Conservation (phyloP, 2,329 filamentous ascomycete species). For the Pseudodiploospora longispora region DNA sequence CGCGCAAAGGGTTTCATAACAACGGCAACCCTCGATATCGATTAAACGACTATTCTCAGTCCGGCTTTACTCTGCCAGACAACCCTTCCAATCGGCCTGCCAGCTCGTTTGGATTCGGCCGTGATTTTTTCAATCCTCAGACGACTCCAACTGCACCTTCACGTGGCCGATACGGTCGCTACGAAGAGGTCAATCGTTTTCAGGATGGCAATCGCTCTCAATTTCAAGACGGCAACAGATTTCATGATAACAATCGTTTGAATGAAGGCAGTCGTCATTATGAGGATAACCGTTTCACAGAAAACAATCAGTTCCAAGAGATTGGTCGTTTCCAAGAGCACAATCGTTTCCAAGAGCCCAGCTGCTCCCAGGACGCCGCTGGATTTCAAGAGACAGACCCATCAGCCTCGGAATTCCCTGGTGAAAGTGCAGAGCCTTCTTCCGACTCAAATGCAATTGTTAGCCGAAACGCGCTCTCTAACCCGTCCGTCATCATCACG, state of each 20-base stretch:
- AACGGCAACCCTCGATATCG: slow-evolving; percentile 19
- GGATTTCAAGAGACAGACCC: background rate
- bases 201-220: too few species aligned
- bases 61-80: slow-evolving; percentile 15
- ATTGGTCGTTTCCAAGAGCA: too few species aligned
- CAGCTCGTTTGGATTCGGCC: slow-evolving; percentile 14
- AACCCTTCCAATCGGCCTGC: slow-evolving; percentile 12
- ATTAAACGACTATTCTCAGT: slow-evolving; percentile 25
- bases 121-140: slow-evolving; percentile 19
- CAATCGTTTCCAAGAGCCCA: too few species aligned
- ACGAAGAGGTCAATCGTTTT: slow-evolving; percentile 14
- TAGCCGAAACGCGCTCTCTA: slow-evolving; percentile 12
- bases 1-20: slow-evolving; percentile 10
- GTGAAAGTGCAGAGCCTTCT: background rate
- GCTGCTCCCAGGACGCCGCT: slow-evolving; percentile 15
- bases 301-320: too few species aligned
- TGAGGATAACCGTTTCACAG: too few species aligned
- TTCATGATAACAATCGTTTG: too few species aligned
- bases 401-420: too few species aligned
- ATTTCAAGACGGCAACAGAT: too few species aligned
- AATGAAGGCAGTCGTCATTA: too few species aligned
- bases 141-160: slow-evolving; percentile 18
- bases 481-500: slow-evolving; percentile 27
- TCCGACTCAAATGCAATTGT: slow-evolving; percentile 9
- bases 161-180: slow-evolving; percentile 21